Evolutionary conservation across 2,329 filamentous ascomycete species (phyloP).

Genomic region (Mariannaea sp.): DNA sequence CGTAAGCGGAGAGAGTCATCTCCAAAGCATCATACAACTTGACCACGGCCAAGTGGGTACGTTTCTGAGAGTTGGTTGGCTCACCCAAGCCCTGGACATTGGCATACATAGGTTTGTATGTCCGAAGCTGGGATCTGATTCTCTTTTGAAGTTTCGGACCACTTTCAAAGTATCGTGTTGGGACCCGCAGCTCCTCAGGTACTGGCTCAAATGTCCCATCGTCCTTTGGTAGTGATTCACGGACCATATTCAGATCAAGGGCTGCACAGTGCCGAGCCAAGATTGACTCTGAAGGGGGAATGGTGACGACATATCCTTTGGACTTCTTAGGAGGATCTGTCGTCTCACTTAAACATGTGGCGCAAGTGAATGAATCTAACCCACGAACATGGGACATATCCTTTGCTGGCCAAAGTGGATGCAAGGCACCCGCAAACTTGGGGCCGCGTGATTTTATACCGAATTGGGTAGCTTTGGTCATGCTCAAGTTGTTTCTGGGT

Average conservation of each 20-base stretch:
- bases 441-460: constrained; percentile 51
- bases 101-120: constrained; percentile 17
- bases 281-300: constrained; percentile 51
- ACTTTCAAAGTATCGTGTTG: constrained; percentile 61
- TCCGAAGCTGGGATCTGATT: constrained; percentile 53
- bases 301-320: constrained; percentile 52
- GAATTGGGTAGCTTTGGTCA: constrained; percentile 48
- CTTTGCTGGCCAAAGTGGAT: constrained; percentile 73
- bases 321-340: constrained; percentile 48
- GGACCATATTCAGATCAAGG: constrained; percentile 38
- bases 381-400: constrained; percentile 69
- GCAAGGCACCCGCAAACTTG: constrained; percentile 68
- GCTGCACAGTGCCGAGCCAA: constrained; percentile 39
- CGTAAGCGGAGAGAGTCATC: constrained; percentile 74
- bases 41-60: constrained; percentile 62
- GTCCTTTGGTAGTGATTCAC: constrained; percentile 37
- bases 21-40: constrained; percentile 65
- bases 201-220: constrained; percentile 50
- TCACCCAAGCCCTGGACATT: constrained; percentile 44
- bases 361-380: constrained; percentile 12
- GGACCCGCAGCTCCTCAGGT: constrained; percentile 57
- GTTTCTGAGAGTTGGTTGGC: constrained; percentile 20
- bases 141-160: constrained; percentile 58
- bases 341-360: not conserved
- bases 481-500: constrained; percentile 37